These are phyloP conservation scores for Syncephalis plumigaleata DNA, from an alignment of 371 early-diverging fungal species.

Conservation along the genomic window DNA sequence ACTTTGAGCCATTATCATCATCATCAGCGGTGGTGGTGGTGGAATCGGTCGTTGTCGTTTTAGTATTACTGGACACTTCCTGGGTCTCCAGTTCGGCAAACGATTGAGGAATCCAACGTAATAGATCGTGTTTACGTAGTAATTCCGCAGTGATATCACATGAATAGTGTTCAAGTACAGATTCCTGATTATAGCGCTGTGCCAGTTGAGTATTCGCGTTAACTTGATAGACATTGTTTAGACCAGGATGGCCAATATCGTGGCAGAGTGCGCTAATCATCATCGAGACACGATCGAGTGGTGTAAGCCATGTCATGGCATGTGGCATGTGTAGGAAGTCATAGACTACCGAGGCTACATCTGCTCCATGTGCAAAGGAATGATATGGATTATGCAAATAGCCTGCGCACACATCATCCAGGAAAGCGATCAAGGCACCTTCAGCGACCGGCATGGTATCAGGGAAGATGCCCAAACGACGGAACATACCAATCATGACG, in stretches of 20 bases:
- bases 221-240: conserved; percentile 76
- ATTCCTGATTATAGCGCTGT: conserved; percentile 41
- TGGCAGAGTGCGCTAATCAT: conserved; percentile 77
- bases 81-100: too few relatives aligned
- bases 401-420: conserved; percentile 61
- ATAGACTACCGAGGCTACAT: conserved; percentile 65
- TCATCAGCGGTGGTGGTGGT: too few relatives aligned
- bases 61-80: conserved; percentile 11
- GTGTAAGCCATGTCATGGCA: conserved; percentile 37
- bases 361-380: conserved; percentile 74
- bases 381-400: conserved; percentile 74
- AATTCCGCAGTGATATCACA: conserved; percentile 51
- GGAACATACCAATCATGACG: conserved; percentile 9
- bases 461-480: not conserved
- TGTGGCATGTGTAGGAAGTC: conserved; percentile 45
- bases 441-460: not conserved
- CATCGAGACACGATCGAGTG: conserved; percentile 49
- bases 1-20: too few relatives aligned
- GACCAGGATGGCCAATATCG: conserved; percentile 82
- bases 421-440: conserved; percentile 50
- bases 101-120: conserved; percentile 8
- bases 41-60: too few relatives aligned
- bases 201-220: conserved; percentile 65
- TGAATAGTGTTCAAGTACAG: conserved; percentile 75
- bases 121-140: conserved; percentile 41